These are phyloP conservation scores for Elongisporangium senticosum DNA, from an alignment of 352 stramenopile species.

Conservation along the genomic window DNA sequence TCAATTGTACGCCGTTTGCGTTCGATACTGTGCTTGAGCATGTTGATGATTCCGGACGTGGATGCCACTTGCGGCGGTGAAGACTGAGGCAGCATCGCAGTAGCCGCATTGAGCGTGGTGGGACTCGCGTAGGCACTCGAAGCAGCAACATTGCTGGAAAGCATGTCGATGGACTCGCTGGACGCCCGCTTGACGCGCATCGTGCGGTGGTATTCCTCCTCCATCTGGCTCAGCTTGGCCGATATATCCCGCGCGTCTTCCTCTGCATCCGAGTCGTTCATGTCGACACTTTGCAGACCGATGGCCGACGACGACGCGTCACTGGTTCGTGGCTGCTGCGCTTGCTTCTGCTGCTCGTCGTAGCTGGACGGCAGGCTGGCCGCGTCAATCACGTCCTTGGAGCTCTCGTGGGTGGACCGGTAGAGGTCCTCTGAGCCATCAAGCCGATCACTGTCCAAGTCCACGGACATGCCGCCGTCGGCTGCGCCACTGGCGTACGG, in stretches of 20 bases:
- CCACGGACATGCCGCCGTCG: background rate
- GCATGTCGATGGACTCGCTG: background rate
- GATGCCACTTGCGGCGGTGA: conserved; percentile 5
- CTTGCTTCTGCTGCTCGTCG: background rate
- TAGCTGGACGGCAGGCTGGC: background rate
- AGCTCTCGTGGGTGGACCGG: background rate
- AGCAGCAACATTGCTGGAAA: background rate
- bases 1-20: conserved; percentile 40
- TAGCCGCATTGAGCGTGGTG: background rate
- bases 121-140: background rate
- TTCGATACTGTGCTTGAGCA: conserved; percentile 52
- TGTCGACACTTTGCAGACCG: background rate
- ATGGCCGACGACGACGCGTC: background rate
- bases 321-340: background rate
- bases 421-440: background rate
- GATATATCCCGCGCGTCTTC: conserved; percentile 19
- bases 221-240: conserved; percentile 29
- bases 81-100: conserved; percentile 2
- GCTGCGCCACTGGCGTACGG: background rate
- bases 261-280: conserved; percentile 2
- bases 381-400: background rate
- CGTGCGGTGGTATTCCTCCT: conserved; percentile 33
- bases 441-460: background rate
- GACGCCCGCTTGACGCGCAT: background rate
- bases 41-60: conserved; percentile 35